Evolutionary conservation across 2,329 filamentous ascomycete species (phyloP).

Genomic region (Fusarium globosum): DNA sequence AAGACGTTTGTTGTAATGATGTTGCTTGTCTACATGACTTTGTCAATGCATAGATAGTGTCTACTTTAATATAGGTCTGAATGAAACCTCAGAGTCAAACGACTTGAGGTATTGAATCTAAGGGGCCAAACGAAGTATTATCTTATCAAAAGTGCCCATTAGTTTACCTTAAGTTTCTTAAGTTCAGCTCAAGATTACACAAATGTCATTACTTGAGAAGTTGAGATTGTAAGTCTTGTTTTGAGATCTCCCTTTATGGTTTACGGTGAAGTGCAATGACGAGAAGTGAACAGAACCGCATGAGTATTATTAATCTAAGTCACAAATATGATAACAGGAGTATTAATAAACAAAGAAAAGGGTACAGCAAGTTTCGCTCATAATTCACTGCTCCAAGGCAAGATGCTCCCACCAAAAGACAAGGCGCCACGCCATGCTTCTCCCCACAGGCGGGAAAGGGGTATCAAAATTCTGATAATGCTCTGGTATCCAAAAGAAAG

Average conservation of each 20-base stretch:
- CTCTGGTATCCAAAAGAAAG: constrained; percentile 17
- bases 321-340: constrained; percentile 22
- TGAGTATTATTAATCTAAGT: constrained; percentile 29
- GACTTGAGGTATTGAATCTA: neutral
- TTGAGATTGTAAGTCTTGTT: neutral
- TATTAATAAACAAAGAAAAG: constrained; percentile 20
- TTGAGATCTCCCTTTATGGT: neutral
- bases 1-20: constrained; percentile 36
- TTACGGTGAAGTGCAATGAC: neutral
- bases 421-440: constrained; percentile 39
- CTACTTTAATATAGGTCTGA: constrained; percentile 25
- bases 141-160: neutral
- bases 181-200: neutral
- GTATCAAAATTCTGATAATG: constrained; percentile 42
- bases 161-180: neutral
- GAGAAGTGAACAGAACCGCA: neutral
- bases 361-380: constrained; percentile 5
- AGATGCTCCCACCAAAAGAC: constrained; percentile 35
- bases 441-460: constrained; percentile 32
- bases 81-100: neutral
- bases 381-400: constrained; percentile 34
- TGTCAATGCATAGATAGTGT: constrained; percentile 8
- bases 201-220: neutral
- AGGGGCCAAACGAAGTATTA: neutral
- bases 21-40: constrained; percentile 25